These are phyloP conservation scores for Pleurostoma richardsiae DNA, from an alignment of 2,329 filamentous ascomycete genomes.

Conservation along the genomic window DNA sequence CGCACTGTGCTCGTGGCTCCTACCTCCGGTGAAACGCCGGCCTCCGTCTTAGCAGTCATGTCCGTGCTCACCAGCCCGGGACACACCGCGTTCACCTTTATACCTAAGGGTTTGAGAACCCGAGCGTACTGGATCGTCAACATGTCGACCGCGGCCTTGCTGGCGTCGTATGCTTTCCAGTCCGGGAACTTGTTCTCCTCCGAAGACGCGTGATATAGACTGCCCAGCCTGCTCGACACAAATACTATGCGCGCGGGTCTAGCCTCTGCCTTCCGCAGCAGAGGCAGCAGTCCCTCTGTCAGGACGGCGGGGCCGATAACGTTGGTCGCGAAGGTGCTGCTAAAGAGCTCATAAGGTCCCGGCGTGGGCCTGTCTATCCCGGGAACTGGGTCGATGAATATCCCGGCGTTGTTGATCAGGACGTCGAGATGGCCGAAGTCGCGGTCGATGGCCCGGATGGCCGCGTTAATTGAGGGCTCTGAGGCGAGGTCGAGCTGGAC, in stretches of 20 bases:
- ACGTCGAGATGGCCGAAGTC: constrained; percentile 23
- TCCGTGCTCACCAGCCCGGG: constrained; percentile 28
- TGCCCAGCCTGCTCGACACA: constrained; percentile 28
- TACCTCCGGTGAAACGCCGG: constrained; percentile 5
- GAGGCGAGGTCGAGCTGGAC: constrained; percentile 21
- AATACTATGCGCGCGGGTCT: constrained; percentile 30
- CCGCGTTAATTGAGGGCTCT: constrained; percentile 17
- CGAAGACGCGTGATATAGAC: constrained; percentile 20
- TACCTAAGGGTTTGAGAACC: constrained; percentile 20
- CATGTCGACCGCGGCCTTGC: constrained; percentile 38
- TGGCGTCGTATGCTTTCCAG: constrained; percentile 28
- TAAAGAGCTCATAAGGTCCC: constrained; percentile 25
- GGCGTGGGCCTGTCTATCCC: constrained; percentile 2
- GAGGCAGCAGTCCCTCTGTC: constrained; percentile 19
- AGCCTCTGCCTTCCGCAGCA: constrained; percentile 17
- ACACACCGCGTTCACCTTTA: constrained; percentile 27
- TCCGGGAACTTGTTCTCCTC: constrained; percentile 15
- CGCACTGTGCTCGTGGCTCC: constrained; percentile 15
- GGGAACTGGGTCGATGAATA: constrained; percentile 16
- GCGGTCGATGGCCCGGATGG: constrained; percentile 13
- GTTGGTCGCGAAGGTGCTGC: constrained; percentile 31
- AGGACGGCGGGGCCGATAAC: constrained; percentile 22
- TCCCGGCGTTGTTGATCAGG: constrained; percentile 28
- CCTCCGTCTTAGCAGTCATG: constrained; percentile 9
- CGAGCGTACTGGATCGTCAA: constrained; percentile 25